phyloP scores from a whole-genome alignment of 257 asterid species.

The Solanum paucissectum region DNA sequence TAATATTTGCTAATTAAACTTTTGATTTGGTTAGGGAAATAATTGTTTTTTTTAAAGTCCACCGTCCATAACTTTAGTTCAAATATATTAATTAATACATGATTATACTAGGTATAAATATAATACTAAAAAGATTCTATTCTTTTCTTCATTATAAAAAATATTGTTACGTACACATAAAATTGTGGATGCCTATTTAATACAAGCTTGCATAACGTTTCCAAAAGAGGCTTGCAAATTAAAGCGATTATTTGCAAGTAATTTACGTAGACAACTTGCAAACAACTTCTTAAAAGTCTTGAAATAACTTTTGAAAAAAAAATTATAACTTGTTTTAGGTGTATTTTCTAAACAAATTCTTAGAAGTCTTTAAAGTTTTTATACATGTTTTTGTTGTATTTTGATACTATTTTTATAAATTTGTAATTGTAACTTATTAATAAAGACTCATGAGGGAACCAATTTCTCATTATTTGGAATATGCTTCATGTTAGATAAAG shows the following conservation, averaged over 20 bases:
- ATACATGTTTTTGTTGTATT: not conserved
- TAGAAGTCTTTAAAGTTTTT: not conserved
- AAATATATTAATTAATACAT: not conserved
- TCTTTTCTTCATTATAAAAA: not conserved
- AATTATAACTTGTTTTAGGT: no score
- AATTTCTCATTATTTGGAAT: not conserved
- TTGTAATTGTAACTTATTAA: not conserved
- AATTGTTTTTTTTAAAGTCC: conserved; percentile 1
- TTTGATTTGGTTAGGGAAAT: not conserved
- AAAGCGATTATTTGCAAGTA: not conserved
- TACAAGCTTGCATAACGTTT: not conserved
- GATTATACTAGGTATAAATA: not conserved
- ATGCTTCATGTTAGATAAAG: not conserved
- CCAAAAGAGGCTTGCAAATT: not conserved
- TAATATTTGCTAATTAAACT: not conserved
- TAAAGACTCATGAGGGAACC: not conserved
- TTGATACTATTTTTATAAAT: not conserved
- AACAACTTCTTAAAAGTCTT: not conserved
- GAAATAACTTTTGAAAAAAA: not conserved
- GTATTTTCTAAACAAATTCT: no score
- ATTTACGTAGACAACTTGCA: not conserved
- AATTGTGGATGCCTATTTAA: not conserved
- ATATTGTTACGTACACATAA: not conserved
- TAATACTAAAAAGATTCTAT: not conserved
- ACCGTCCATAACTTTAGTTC: not conserved